Conservation (phyloP, 768 basidiomycete genomes). For the Fibroporia radiculosa region DNA sequence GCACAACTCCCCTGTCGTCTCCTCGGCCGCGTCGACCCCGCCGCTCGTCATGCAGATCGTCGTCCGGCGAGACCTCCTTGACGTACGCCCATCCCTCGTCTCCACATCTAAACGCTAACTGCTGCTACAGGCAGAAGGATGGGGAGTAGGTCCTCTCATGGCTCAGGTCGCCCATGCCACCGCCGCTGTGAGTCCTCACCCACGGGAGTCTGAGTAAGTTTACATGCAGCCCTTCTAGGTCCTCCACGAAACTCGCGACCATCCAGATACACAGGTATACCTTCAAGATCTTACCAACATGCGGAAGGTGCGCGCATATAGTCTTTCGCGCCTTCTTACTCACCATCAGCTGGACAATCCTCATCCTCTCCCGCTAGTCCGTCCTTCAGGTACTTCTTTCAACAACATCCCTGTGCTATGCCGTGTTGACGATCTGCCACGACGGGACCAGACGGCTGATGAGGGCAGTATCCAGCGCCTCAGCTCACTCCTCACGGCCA, state of each 20-base stretch:
- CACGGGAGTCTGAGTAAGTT: not conserved
- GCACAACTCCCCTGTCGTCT: too few species aligned
- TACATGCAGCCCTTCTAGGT: conserved; percentile 21
- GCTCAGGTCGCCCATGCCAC: conserved; percentile 37
- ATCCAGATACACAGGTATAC: conserved; percentile 30
- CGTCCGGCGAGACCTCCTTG: conserved; percentile 34
- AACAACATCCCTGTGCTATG: not conserved
- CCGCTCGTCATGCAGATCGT: conserved; percentile 37
- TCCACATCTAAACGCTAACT: not conserved
- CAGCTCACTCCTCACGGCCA: conserved; percentile 19
- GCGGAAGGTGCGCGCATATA: conserved; percentile 28
- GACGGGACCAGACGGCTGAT: conserved; percentile 25
- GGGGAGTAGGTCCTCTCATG: conserved; percentile 39
- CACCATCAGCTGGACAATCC: not conserved
- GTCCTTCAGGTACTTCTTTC: conserved; percentile 30
- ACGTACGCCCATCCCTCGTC: conserved; percentile 26
- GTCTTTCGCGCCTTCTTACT: not conserved
- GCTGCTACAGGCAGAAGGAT: conserved; percentile 28
- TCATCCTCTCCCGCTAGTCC: conserved; percentile 19
- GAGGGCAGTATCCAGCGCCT: conserved; percentile 25
- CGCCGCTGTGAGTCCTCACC: conserved; percentile 25
- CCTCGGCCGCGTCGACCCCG: too few species aligned
- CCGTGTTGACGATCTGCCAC: not conserved
- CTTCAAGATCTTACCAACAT: conserved; percentile 31
- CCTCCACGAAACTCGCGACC: conserved; percentile 31